Evolutionary conservation across 495 filamentous ascomycete genomes (phyloP).

Genomic region (Pyronema omphalodes): DNA sequence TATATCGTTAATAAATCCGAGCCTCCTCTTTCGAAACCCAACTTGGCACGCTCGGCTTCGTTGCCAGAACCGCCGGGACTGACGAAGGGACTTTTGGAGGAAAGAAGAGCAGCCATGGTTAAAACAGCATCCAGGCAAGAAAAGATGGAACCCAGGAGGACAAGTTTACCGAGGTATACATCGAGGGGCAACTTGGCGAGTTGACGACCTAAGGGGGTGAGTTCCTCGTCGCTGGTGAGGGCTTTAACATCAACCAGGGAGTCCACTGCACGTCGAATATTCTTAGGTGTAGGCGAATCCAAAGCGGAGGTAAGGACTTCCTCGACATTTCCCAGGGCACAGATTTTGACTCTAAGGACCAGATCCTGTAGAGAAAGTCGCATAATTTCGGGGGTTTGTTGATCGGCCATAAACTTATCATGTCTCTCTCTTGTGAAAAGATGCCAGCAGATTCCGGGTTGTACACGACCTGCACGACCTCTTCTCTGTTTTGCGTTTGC

Average conservation of each 20-base stretch:
- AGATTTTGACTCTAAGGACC: slow-evolving; percentile 91
- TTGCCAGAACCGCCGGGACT: slow-evolving; percentile 62
- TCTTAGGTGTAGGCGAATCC: slow-evolving; percentile 75
- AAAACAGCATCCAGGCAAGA: slow-evolving; percentile 76
- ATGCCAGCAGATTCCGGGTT: slow-evolving; percentile 86
- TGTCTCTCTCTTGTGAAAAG: slow-evolving; percentile 78
- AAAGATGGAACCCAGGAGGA: slow-evolving; percentile 66
- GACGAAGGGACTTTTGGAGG: slow-evolving; percentile 84
- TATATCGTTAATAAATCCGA: slow-evolving; percentile 85
- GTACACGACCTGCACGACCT: slow-evolving; percentile 89
- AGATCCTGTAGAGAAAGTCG: slow-evolving; percentile 85
- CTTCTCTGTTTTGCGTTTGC: slow-evolving; percentile 89
- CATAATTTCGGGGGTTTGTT: slow-evolving; percentile 91
- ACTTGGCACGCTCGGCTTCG: slow-evolving; percentile 58
- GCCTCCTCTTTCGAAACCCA: slow-evolving; percentile 62
- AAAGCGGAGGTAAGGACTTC: slow-evolving; percentile 74
- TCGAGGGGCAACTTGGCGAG: slow-evolving; percentile 78
- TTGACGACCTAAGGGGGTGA: slow-evolving; percentile 73
- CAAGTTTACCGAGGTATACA: slow-evolving; percentile 83
- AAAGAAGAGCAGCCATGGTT: slow-evolving; percentile 80
- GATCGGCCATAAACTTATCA: slow-evolving; percentile 58
- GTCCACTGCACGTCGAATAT: slow-evolving; percentile 80
- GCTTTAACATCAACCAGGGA: slow-evolving; percentile 85
- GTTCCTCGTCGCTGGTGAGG: slow-evolving; percentile 56
- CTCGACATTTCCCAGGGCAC: slow-evolving; percentile 80